phyloP scores from a whole-genome alignment of 257 asterid species.

The Hygrophila difformis region DNA sequence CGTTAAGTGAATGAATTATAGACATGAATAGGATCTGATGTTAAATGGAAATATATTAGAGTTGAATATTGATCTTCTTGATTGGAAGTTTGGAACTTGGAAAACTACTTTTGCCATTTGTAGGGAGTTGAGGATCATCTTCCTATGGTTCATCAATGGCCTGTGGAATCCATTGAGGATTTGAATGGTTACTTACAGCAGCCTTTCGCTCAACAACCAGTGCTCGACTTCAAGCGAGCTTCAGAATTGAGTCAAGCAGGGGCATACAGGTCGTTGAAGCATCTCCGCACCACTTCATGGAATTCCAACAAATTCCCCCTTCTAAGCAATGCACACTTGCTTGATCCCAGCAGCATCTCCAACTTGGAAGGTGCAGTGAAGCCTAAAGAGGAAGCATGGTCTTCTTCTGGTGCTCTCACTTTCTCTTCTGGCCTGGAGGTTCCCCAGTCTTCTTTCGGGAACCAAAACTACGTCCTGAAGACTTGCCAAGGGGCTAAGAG shows the following conservation, averaged over 20 bases:
- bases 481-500: slow-evolving; percentile 38
- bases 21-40: no score
- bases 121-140: slow-evolving; percentile 59
- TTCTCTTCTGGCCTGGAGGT: slow-evolving; percentile 23
- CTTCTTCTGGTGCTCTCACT: slow-evolving; percentile 17
- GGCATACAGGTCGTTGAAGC: slow-evolving; percentile 38
- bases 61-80: no score
- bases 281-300: slow-evolving; percentile 31
- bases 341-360: slow-evolving; percentile 13
- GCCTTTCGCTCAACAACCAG: slow-evolving; percentile 15
- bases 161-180: slow-evolving; percentile 37
- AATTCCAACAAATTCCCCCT: slow-evolving; percentile 8
- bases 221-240: slow-evolving; percentile 27
- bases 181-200: slow-evolving; percentile 22
- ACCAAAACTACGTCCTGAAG: slow-evolving; percentile 30
- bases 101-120: background rate
- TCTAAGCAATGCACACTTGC: slow-evolving; percentile 12
- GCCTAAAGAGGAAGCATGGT: slow-evolving; percentile 51
- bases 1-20: no score
- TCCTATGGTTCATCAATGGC: slow-evolving; percentile 49
- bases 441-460: slow-evolving; percentile 21
- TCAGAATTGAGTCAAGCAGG: slow-evolving; percentile 18
- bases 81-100: background rate
- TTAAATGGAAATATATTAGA: no score
- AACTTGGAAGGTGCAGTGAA: slow-evolving; percentile 14